Evolutionary conservation across 805 yeast genomes (phyloP).

Genomic region (Debaryomyces maramus): DNA sequence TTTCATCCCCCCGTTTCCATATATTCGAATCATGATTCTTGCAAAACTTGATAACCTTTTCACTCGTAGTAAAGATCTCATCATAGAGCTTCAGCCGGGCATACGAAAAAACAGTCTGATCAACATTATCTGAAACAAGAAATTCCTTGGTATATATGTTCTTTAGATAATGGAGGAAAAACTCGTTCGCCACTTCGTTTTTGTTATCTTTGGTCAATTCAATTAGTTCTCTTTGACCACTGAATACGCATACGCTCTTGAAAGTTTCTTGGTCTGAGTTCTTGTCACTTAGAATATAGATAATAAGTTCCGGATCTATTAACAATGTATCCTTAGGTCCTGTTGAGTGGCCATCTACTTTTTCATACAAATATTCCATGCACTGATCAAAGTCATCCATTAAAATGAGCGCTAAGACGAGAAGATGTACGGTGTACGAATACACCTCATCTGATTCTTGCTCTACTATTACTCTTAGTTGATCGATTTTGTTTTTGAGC

Average conservation of each 20-base stretch:
- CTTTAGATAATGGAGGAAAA: background rate
- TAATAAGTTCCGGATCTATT: no score
- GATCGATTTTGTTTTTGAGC: background rate
- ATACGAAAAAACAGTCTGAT: background rate
- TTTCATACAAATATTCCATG: background rate
- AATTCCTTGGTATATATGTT: background rate
- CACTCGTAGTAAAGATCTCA: constrained; percentile 5
- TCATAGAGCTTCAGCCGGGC: background rate
- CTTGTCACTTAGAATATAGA: no score
- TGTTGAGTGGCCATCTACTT: background rate
- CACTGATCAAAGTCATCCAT: background rate
- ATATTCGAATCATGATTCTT: constrained; percentile 11
- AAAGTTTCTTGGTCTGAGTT: no score
- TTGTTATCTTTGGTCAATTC: no score
- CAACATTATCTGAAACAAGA: background rate
- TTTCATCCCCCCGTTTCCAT: constrained; percentile 13
- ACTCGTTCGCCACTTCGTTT: no score
- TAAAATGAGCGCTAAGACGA: constrained; percentile 3
- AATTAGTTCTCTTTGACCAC: no score
- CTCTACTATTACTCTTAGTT: constrained; percentile 2
- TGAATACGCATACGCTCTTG: no score
- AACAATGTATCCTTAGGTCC: no score
- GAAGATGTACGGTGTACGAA: constrained; percentile 7
- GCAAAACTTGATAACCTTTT: constrained; percentile 13
- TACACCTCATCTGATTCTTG: constrained; percentile 3